Conservation (phyloP, 805 yeast species). For the Candida easanensis region DNA sequence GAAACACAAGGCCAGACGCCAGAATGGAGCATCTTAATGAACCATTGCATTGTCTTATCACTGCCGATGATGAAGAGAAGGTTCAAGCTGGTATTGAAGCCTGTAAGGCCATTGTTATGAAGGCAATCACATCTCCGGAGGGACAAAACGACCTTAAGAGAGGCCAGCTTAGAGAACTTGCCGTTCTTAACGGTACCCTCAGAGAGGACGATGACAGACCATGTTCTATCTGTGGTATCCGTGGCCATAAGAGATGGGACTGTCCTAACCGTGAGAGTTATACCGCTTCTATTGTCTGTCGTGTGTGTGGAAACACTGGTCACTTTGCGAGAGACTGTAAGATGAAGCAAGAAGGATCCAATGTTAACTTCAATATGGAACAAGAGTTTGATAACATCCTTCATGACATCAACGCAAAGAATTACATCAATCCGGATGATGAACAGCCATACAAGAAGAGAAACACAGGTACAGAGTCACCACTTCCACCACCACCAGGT, state of each 20-base stretch:
- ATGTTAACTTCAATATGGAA: constrained; percentile 33
- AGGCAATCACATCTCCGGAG: constrained; percentile 85
- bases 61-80: constrained; percentile 77
- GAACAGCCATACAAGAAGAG: constrained; percentile 17
- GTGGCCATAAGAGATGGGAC: constrained; percentile 61
- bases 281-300: constrained; percentile 62
- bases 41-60: constrained; percentile 83
- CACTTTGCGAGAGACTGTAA: constrained; percentile 88
- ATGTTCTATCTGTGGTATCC: constrained; percentile 62
- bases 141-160: constrained; percentile 92
- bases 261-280: constrained; percentile 56
- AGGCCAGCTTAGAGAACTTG: constrained; percentile 87
- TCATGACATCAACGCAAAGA: constrained; percentile 41
- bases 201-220: constrained; percentile 71
- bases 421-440: constrained; percentile 6
- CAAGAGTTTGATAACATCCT: constrained; percentile 50
- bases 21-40: constrained; percentile 55
- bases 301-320: constrained; percentile 77
- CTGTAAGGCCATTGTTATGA: constrained; percentile 72
- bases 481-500: constrained; percentile 20
- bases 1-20: constrained; percentile 43
- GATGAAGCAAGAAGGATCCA: constrained; percentile 15
- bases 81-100: constrained; percentile 71
- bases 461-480: constrained; percentile 8
- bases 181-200: constrained; percentile 90